Conservation (phyloP, 2,329 filamentous ascomycete species). For the Ascochyta fabae region DNA sequence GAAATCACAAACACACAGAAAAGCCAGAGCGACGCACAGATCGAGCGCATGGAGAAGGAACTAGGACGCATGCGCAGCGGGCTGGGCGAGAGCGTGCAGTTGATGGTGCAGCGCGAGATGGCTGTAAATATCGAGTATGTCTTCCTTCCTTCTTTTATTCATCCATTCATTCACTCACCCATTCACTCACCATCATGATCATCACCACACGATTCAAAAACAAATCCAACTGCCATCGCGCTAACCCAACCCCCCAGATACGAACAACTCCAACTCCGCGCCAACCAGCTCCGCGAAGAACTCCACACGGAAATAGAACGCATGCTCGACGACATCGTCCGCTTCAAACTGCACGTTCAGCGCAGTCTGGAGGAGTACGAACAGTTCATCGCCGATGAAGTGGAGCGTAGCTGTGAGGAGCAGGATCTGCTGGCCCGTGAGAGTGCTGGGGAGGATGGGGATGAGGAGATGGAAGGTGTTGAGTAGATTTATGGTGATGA, state of each 20-base stretch:
- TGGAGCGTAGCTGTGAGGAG: slow-evolving; percentile 69
- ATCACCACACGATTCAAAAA: too few species aligned
- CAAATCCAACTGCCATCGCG: background rate
- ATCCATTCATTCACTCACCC: too few species aligned
- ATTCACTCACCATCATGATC: too few species aligned
- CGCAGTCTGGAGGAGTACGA: slow-evolving; percentile 93
- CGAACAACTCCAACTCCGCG: slow-evolving; percentile 86
- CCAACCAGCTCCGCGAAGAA: slow-evolving; percentile 87
- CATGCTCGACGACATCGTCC: slow-evolving; percentile 96
- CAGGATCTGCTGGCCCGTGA: slow-evolving; percentile 48
- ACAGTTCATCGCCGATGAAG: slow-evolving; percentile 88
- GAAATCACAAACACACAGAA: slow-evolving; percentile 87
- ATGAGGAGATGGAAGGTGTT: slow-evolving; percentile 22
- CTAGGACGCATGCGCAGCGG: slow-evolving; percentile 89
- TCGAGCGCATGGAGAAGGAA: slow-evolving; percentile 99
- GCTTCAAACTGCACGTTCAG: slow-evolving; percentile 97
- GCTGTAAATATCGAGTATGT: slow-evolving; percentile 92
- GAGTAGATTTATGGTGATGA: background rate
- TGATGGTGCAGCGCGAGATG: slow-evolving; percentile 95
- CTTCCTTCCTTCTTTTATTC: background rate
- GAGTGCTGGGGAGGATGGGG: slow-evolving; percentile 36
- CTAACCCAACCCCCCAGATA: slow-evolving; percentile 63
- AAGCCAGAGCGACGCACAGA: slow-evolving; percentile 86
- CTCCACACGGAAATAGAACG: slow-evolving; percentile 96
- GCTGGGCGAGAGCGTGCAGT: slow-evolving; percentile 82